phyloP scores from a whole-genome alignment of 139 green algal genomes.

The Picochlorum sp. region DNA sequence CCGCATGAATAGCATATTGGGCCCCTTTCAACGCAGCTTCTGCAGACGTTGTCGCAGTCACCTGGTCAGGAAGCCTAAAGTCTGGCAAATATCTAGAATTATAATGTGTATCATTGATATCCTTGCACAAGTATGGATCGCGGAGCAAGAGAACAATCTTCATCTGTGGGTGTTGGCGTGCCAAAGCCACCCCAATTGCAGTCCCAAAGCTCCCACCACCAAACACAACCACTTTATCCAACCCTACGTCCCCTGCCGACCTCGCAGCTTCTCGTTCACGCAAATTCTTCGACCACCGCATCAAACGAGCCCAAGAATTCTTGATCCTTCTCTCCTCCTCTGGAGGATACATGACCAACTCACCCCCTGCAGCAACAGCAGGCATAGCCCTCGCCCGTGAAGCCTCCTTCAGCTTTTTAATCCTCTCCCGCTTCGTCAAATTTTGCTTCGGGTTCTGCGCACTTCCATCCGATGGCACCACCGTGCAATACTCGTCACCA shows the following conservation, averaged over 20 bases:
- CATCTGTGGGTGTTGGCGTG: slow-evolving; percentile 67
- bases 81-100: slow-evolving; percentile 81
- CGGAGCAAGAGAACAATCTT: slow-evolving; percentile 69
- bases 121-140: slow-evolving; percentile 58
- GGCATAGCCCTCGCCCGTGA: background rate
- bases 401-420: background rate
- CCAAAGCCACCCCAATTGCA: slow-evolving; percentile 79
- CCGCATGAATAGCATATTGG: slow-evolving; percentile 82
- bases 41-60: slow-evolving; percentile 66
- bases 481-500: too few relatives aligned
- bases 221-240: slow-evolving; percentile 86
- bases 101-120: slow-evolving; percentile 81
- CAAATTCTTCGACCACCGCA: slow-evolving; percentile 66
- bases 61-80: slow-evolving; percentile 72
- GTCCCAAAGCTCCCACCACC: slow-evolving; percentile 95
- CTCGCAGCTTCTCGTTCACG: slow-evolving; percentile 5
- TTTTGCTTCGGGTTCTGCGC: background rate
- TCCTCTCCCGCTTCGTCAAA: background rate
- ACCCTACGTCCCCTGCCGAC: background rate
- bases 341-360: slow-evolving; percentile 19
- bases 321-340: slow-evolving; percentile 57
- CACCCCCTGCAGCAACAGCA: background rate
- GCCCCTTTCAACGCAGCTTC: slow-evolving; percentile 66
- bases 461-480: background rate
- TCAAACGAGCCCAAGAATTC: slow-evolving; percentile 69